Percentiles rank a stretch among this genome's conserved stretches.
phyloP scores from a whole-genome alignment of 1,284 basidiomycete species.

The Cryptococcus maquisensis region DNA sequence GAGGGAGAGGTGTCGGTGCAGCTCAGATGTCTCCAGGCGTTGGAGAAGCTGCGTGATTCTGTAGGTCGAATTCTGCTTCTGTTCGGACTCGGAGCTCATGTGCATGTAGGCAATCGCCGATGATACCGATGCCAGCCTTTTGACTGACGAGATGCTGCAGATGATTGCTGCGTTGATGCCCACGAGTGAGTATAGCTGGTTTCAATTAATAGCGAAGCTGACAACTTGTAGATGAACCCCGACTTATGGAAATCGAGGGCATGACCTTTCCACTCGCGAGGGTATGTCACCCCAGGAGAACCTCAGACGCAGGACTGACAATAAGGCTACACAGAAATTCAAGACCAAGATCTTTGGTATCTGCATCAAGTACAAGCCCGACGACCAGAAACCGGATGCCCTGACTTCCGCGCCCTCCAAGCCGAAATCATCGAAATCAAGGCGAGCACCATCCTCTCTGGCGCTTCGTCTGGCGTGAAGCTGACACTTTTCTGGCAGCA shows the following conservation, averaged over 20 bases:
- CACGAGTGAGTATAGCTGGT: constrained; percentile 22
- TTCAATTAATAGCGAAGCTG: not conserved
- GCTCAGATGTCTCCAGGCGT: constrained; percentile 18
- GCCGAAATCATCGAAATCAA: too few species aligned
- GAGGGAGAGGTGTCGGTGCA: constrained; percentile 15
- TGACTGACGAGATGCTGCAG: constrained; percentile 34
- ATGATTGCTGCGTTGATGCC: constrained; percentile 42
- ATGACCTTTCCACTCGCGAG: constrained; percentile 9
- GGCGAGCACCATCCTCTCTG: constrained; percentile 1
- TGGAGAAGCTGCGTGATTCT: constrained; percentile 22
- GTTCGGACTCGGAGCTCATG: not conserved
- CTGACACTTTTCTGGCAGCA: not conserved
- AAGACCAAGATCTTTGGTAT: constrained; percentile 11
- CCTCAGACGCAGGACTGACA: too few species aligned
- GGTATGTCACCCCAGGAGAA: not conserved
- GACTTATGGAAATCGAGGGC: constrained; percentile 30
- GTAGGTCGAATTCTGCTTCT: constrained; percentile 12
- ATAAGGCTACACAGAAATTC: constrained; percentile 5
- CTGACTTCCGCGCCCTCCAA: too few species aligned
- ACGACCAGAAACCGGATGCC: not conserved
- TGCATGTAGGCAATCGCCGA: not conserved
- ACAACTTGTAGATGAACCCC: constrained; percentile 16
- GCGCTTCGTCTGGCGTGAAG: constrained; percentile 3
- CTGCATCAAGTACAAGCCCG: constrained; percentile 8
- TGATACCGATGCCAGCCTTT: constrained; percentile 13